Percentiles rank a stretch among this genome's conserved stretches.
These are phyloP conservation scores for Ceratonia siliqua DNA, from an alignment of 306 rosid species.

Conservation along the genomic window DNA sequence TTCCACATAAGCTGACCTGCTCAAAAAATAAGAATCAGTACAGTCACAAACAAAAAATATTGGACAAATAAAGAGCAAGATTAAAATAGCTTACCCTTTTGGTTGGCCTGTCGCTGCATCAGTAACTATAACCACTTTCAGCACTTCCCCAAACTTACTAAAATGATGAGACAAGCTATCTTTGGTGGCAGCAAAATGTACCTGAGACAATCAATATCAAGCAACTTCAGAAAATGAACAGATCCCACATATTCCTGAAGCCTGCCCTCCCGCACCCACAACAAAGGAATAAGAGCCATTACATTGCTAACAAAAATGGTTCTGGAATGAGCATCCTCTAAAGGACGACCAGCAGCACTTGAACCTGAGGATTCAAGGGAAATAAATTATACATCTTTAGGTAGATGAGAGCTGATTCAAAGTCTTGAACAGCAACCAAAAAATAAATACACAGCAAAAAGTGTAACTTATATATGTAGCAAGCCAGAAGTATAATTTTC, in stretches of 20 bases:
- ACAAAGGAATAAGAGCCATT: conserved; percentile 38
- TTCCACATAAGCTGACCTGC: conserved; percentile 93
- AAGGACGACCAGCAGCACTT: conserved; percentile 57
- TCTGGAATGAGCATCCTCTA: conserved; percentile 85
- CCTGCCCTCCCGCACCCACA: conserved; percentile 26
- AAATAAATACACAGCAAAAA: conserved; percentile 1
- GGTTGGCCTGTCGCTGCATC: conserved; percentile 89
- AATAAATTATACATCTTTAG: conserved; percentile 16
- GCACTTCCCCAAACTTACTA: conserved; percentile 82
- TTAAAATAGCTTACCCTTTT: conserved; percentile 65
- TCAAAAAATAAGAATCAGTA: conserved; percentile 39
- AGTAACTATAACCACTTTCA: conserved; percentile 72
- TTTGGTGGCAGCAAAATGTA: conserved; percentile 93
- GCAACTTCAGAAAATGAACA: conserved; percentile 32
- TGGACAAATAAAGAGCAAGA: conserved; percentile 15
- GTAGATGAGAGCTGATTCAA: background rate
- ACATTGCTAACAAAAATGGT: conserved; percentile 93
- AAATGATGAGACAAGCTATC: conserved; percentile 89
- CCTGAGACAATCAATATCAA: conserved; percentile 47
- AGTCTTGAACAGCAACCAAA: background rate
- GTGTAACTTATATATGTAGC: background rate
- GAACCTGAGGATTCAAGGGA: conserved; percentile 49
- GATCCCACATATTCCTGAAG: conserved; percentile 15
- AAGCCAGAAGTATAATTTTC: background rate
- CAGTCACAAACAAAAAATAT: background rate